Evolutionary conservation across 306 rosid species (phyloP).

Genomic region (Cucurbita argyrosperma): DNA sequence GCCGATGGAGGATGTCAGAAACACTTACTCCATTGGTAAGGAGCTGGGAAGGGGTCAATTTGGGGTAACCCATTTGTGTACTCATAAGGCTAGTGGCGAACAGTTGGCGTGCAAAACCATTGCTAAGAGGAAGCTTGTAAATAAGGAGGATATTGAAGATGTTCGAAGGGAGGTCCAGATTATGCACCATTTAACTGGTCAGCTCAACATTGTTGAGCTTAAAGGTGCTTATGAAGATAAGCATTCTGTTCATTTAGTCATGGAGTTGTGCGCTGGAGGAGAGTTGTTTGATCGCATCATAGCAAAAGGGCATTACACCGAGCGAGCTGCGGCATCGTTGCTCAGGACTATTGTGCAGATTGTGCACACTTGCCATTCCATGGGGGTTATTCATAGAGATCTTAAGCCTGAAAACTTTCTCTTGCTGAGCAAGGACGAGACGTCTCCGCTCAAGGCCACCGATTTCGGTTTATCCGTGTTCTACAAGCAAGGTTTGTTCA

Average conservation of each 20-base stretch:
- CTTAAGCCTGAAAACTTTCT: slow-evolving; percentile 98
- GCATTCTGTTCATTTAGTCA: slow-evolving; percentile 75
- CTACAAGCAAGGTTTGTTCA: slow-evolving; percentile 78
- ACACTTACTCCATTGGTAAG: slow-evolving; percentile 51
- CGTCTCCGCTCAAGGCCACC: slow-evolving; percentile 84
- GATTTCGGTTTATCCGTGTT: slow-evolving; percentile 93
- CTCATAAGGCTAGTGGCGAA: slow-evolving; percentile 54
- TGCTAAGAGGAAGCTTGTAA: slow-evolving; percentile 74
- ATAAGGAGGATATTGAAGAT: slow-evolving; percentile 76
- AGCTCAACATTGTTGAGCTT: slow-evolving; percentile 74
- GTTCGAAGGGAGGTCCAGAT: slow-evolving; percentile 91
- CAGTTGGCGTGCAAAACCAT: slow-evolving; percentile 85
- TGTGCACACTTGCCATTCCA: slow-evolving; percentile 83
- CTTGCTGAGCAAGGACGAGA: slow-evolving; percentile 55
- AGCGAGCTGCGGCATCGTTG: slow-evolving; percentile 80
- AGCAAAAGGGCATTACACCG: slow-evolving; percentile 89
- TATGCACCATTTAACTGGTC: slow-evolving; percentile 87
- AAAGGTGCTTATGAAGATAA: slow-evolving; percentile 83
- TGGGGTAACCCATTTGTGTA: slow-evolving; percentile 76
- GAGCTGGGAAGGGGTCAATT: slow-evolving; percentile 93
- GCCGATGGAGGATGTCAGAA: slow-evolving; percentile 69
- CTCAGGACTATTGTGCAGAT: slow-evolving; percentile 74
- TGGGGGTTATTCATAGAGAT: slow-evolving; percentile 96
- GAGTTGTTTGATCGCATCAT: slow-evolving; percentile 89
- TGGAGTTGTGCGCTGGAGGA: slow-evolving; percentile 94